Evolutionary conservation across 805 yeast genomes (phyloP), one percentile per base, ranked within the genome.

Genomic region (Candida tallmaniae): DNA sequence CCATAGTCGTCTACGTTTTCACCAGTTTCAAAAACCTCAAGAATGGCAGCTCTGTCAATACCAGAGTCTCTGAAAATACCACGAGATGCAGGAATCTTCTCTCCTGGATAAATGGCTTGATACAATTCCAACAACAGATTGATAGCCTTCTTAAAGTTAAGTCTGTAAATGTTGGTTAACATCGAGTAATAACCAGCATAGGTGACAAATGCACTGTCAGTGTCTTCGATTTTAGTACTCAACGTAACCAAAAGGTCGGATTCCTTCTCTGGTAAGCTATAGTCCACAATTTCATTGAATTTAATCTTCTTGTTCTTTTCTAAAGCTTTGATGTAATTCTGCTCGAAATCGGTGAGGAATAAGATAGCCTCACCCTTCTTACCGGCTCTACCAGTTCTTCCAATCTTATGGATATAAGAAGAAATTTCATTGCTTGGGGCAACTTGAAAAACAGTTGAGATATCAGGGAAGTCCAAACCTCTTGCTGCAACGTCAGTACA

Each of bases 301-400:
- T 52, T 58, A 48, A 86, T 75, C 29, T 77, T 78, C 51, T 73
- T 75, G 38, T 68, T 55, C 31, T 60, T 43, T 22, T 48, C 56
- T 50, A 86, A 68, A 2, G 64, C 60, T 25, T 60, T 56, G 25
- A 77, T 58, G 55, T 76, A 88, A 22, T 71, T 70, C 23, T 60
- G 45, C 56, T 88, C 95, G 31, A 63, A 58, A 42, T 69, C 57
- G 20, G 82, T 65, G 31, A 78, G 49, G 52, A 76, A 79, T 39
- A 83, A 56, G 11, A 76, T 58, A 4, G 96, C 84, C 31, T 71
- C 67, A 42, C 97, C 97, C 16, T 69, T 64, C 39, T 73, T 72
- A 37, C 96, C 96, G 36, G 89, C 95, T 63, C 97, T 78, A 27
- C 95, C 97, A 11, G 97, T 90, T 70, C 97, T 80, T 40, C 97